These are phyloP conservation scores for Thelonectria discophora DNA, from an alignment of 2,329 filamentous ascomycete genomes.

Conservation along the genomic window DNA sequence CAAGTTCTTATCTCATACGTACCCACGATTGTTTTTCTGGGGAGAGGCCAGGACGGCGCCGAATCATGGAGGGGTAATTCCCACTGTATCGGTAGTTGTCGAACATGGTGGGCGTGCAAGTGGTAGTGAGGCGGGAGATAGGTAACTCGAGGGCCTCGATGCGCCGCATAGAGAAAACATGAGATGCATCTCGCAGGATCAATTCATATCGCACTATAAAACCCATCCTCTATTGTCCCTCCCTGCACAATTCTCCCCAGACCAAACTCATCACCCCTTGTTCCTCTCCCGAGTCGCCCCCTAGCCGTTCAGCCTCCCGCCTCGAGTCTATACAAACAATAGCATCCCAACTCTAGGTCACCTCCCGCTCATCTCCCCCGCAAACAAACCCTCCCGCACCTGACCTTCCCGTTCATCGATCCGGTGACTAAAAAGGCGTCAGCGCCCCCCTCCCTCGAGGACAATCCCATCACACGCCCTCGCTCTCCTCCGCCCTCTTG, in stretches of 20 bases:
- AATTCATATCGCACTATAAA: background rate
- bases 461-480: slow-evolving; percentile 22
- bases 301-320: too few species aligned
- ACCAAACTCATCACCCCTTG: background rate
- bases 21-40: background rate
- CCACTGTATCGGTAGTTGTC: too few species aligned
- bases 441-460: slow-evolving; percentile 10
- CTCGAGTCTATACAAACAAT: too few species aligned
- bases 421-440: slow-evolving; percentile 15
- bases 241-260: background rate
- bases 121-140: background rate
- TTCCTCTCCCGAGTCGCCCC: too few species aligned
- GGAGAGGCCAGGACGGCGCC: background rate
- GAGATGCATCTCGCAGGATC: background rate
- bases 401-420: slow-evolving; percentile 16
- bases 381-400: slow-evolving; percentile 18
- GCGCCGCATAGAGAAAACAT: background rate
- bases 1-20: background rate
- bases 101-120: background rate
- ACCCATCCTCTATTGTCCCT: background rate
- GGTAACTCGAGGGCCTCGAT: background rate
- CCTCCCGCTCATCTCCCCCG: slow-evolving; percentile 17
- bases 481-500: slow-evolving; percentile 2
- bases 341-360: too few species aligned
- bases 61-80: background rate